Percentiles rank a stretch among this genome's conserved stretches.
Evolutionary conservation across 345 rosid species (phyloP).

Genomic region (Aquilaria yunnanensis): DNA sequence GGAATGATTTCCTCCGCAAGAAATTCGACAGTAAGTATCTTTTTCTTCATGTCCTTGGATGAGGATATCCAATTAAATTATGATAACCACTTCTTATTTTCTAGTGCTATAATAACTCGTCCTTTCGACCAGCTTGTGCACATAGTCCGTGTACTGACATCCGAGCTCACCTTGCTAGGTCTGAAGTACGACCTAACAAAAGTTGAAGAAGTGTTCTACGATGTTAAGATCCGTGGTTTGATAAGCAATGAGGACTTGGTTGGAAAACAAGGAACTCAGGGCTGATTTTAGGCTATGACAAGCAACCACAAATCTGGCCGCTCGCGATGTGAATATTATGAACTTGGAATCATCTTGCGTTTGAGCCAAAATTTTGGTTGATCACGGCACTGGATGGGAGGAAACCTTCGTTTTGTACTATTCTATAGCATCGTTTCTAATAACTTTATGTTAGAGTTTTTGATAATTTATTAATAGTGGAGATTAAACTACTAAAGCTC

Average conservation of each 20-base stretch:
- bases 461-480: no score
- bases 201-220: slow-evolving; percentile 86
- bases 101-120: neutral
- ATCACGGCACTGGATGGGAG: no score
- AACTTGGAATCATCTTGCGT: no score
- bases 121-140: neutral
- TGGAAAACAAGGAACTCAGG: slow-evolving; percentile 23
- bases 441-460: no score
- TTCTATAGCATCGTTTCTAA: no score
- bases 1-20: slow-evolving; percentile 95
- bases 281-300: slow-evolving; percentile 10
- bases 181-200: slow-evolving; percentile 79
- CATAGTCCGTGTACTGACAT: neutral
- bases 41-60: neutral
- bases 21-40: slow-evolving; percentile 70
- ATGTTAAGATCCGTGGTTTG: slow-evolving; percentile 86
- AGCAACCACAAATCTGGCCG: no score
- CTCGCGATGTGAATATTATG: no score
- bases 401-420: no score
- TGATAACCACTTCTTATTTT: neutral
- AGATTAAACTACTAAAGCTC: no score
- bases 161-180: slow-evolving; percentile 33
- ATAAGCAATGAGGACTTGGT: slow-evolving; percentile 31
- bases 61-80: neutral
- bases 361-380: no score